These are phyloP conservation scores for Trichoderma asperelloides DNA, from an alignment of 495 filamentous ascomycete genomes.

Conservation along the genomic window DNA sequence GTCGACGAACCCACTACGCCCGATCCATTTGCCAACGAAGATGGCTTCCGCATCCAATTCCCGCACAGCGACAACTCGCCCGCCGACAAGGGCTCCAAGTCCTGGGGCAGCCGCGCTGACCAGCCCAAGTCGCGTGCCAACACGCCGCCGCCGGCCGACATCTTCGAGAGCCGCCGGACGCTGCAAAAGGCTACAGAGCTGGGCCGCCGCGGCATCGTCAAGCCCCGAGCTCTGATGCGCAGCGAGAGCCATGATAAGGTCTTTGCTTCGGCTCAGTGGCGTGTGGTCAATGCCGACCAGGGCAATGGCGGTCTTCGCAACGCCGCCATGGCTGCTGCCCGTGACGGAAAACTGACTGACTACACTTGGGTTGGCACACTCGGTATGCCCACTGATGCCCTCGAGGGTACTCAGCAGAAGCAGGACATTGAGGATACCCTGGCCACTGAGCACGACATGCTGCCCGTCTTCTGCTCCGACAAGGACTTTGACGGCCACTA, in stretches of 20 bases:
- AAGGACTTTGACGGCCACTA: constrained; percentile 90
- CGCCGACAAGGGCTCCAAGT: constrained; percentile 56
- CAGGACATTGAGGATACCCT: constrained; percentile 71
- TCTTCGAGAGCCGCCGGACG: constrained; percentile 52
- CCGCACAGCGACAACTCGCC: constrained; percentile 33
- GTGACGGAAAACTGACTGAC: constrained; percentile 53
- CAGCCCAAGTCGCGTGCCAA: constrained; percentile 67
- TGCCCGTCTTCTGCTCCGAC: constrained; percentile 76
- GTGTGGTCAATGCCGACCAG: constrained; percentile 73
- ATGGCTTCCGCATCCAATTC: constrained; percentile 37
- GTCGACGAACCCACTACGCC: constrained; percentile 46
- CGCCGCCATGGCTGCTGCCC: constrained; percentile 65
- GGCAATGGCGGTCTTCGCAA: constrained; percentile 88
- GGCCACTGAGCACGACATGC: constrained; percentile 67
- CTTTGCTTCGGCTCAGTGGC: constrained; percentile 65
- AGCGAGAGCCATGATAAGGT: constrained; percentile 53
- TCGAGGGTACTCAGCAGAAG: constrained; percentile 58
- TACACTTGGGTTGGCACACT: constrained; percentile 84
- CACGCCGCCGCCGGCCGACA: constrained; percentile 59
- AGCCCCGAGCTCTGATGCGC: constrained; percentile 32
- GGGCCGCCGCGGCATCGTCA: constrained; percentile 36
- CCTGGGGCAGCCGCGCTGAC: constrained; percentile 60
- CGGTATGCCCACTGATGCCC: constrained; percentile 81
- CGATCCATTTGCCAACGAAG: constrained; percentile 51
- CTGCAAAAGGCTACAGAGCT: constrained; percentile 45